Evolutionary conservation across 495 filamentous ascomycete genomes (phyloP).

Genomic region (Pseudevernia furfuracea): DNA sequence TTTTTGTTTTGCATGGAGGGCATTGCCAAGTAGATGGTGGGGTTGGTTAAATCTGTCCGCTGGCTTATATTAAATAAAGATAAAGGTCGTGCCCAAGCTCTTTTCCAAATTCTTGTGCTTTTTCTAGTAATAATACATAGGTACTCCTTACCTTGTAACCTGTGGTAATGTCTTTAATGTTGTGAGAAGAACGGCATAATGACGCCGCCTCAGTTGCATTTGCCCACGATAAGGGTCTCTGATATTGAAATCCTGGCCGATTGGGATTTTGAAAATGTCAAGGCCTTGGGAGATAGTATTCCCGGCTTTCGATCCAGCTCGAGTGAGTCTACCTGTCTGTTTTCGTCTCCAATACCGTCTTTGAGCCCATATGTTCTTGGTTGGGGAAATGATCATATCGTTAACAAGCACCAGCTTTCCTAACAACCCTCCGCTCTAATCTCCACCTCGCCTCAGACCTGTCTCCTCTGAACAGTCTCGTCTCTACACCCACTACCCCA

Average conservation of each 20-base stretch:
- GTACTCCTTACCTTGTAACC: neutral
- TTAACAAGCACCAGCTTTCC: slow-evolving; percentile 23
- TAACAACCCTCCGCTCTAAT: slow-evolving; percentile 28
- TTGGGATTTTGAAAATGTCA: slow-evolving; percentile 25
- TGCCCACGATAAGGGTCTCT: slow-evolving; percentile 20
- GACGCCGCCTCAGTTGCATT: slow-evolving; percentile 6
- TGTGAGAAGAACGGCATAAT: neutral
- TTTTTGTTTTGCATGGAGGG: neutral
- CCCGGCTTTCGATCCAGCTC: slow-evolving; percentile 26
- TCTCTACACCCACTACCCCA: slow-evolving; percentile 20
- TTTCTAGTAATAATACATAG: neutral
- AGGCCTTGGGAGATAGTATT: slow-evolving; percentile 22
- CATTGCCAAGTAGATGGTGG: neutral
- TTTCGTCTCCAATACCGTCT: too few species aligned
- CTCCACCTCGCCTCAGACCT: slow-evolving; percentile 25
- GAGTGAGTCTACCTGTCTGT: slow-evolving; percentile 20
- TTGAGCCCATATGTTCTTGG: too few species aligned
- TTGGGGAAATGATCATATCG: neutral
- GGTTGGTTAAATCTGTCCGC: neutral
- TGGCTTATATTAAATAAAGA: neutral
- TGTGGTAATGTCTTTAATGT: neutral
- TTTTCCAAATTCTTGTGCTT: neutral
- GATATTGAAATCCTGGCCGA: slow-evolving; percentile 22
- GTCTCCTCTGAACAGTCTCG: slow-evolving; percentile 18
- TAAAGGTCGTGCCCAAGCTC: neutral